Base-by-base conservation (phyloP, 208 protist species). In the Trichomonas gallinae region DNA sequence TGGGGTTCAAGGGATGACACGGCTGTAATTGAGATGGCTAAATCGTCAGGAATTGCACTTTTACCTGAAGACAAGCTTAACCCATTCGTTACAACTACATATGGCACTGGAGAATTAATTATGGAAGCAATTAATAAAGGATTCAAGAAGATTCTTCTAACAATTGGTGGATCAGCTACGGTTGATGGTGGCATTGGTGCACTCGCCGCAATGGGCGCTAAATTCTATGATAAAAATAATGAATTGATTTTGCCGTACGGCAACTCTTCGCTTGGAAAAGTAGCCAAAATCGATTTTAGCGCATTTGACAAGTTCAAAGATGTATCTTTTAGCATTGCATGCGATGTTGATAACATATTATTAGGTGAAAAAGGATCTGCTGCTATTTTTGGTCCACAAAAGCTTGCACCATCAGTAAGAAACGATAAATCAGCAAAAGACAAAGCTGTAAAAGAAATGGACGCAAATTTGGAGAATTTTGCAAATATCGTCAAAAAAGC, bases 21-120 rank as follows among this genome's bases (percentile, higher is more conserved):
- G 82, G 93, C 93, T 36, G 40, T 96, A 11, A 96, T 96, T 49
- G 93, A 96, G 38, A 96, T 96, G 93, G 93, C 93, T 11, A 81
- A 96, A 81, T 31, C 49, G 8, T 82, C 49, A 42, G 93, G 93
- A 21, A 63, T 96, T 46, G 46, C 49, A 34, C 34, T 63, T n/a
- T 23, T 96, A 38, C 9, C 11, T 26, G n/a, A 31, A 83, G 38
- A 42, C 0, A 34, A 96, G 46, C 34, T 82, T n/a, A 45, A 96
- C 46, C 93, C 93, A 96, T 82, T 96, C 38, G 21, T 31, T 44
- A 40, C 93, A 34, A 82, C 46, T 45, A 96, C 93, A 46, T 96
- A 46, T 96, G 93, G 93, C 11, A 96, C 93, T 34, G 93, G 93
- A 38, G 46, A 96, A 83, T 48, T 96, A 34, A 96, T 96, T 82